A percentile compares a stretch with the other conserved stretches of the same genome.
Evolutionary conservation across 495 filamentous ascomycete species (phyloP).

Genomic region (Podospora didyma): DNA sequence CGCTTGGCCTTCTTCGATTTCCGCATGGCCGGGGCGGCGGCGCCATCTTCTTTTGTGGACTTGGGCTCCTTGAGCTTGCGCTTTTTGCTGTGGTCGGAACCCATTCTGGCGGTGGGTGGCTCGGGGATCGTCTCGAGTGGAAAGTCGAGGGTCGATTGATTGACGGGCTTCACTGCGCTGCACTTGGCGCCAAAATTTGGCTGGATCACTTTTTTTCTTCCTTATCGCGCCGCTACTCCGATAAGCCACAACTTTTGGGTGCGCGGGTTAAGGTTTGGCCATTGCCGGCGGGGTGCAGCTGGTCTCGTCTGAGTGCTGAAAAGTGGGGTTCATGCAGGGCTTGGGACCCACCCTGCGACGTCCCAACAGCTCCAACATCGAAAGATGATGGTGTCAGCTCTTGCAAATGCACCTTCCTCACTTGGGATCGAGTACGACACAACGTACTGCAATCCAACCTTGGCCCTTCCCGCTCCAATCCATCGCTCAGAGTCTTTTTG

Average conservation of each 20-base stretch:
- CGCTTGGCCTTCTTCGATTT: constrained; percentile 28
- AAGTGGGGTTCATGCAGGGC: background rate
- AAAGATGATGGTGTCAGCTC: background rate
- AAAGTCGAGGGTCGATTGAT: background rate
- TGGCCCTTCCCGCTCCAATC: background rate
- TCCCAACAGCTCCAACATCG: background rate
- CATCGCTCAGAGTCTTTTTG: background rate
- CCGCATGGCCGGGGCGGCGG: constrained; percentile 16
- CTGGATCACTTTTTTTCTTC: constrained; percentile 3
- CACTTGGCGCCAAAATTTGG: background rate
- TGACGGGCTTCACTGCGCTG: background rate
- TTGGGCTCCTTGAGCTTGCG: constrained; percentile 42
- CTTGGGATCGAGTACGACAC: background rate
- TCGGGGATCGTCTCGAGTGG: constrained; percentile 1
- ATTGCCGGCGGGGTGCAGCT: constrained; percentile 15
- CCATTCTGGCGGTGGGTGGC: constrained; percentile 28
- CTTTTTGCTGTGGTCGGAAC: constrained; percentile 43
- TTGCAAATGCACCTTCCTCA: background rate
- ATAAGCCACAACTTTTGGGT: background rate
- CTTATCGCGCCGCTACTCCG: background rate
- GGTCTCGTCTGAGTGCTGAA: no score
- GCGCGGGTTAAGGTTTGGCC: constrained; percentile 18
- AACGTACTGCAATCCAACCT: background rate
- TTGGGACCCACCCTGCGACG: background rate
- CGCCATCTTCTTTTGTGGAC: constrained; percentile 21